phyloP scores from a whole-genome alignment of 2,329 filamentous ascomycete species.

The Aspergillus cejpii region DNA sequence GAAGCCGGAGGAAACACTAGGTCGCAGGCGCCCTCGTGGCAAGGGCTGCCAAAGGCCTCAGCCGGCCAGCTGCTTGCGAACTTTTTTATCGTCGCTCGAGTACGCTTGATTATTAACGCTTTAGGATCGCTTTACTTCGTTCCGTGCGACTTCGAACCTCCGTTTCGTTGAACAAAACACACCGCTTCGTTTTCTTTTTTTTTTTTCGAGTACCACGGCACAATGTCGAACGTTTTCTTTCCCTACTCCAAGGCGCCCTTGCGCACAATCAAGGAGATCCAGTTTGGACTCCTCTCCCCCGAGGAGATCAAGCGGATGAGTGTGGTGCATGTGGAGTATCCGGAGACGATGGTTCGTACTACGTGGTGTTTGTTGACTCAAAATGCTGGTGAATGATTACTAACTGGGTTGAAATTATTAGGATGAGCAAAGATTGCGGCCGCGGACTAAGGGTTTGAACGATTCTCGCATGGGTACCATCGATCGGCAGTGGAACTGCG shows the following conservation, averaged over 20 bases:
- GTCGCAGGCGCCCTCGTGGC: slow-evolving; percentile 44
- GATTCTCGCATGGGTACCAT: slow-evolving; percentile 95
- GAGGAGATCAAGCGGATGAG: slow-evolving; percentile 99
- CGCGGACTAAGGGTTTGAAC: slow-evolving; percentile 85
- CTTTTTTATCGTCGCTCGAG: slow-evolving; percentile 29
- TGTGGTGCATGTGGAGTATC: slow-evolving; percentile 90
- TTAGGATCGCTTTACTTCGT: slow-evolving; percentile 3
- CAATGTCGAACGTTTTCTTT: slow-evolving; percentile 88
- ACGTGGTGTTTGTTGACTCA: slow-evolving; percentile 1
- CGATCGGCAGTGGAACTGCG: slow-evolving; percentile 90
- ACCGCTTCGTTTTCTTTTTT: slow-evolving; percentile 6
- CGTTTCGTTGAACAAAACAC: slow-evolving; percentile 6
- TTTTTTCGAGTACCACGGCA: slow-evolving; percentile 39
- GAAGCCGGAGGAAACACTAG: slow-evolving; percentile 30
- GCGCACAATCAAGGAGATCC: slow-evolving; percentile 97
- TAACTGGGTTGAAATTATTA: slow-evolving; percentile 24
- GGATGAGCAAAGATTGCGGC: slow-evolving; percentile 86
- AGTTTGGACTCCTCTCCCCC: slow-evolving; percentile 94
- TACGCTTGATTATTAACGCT: slow-evolving; percentile 9
- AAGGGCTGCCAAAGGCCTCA: slow-evolving; percentile 45
- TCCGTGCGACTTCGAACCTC: slow-evolving; percentile 12
- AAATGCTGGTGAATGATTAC: slow-evolving; percentile 8
- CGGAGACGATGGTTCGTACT: slow-evolving; percentile 78
- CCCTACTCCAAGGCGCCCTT: slow-evolving; percentile 88
- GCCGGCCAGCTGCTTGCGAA: slow-evolving; percentile 35